phyloP scores from a whole-genome alignment of 1,139 yeast genomes.

The Sugiyamaella neomexicana region DNA sequence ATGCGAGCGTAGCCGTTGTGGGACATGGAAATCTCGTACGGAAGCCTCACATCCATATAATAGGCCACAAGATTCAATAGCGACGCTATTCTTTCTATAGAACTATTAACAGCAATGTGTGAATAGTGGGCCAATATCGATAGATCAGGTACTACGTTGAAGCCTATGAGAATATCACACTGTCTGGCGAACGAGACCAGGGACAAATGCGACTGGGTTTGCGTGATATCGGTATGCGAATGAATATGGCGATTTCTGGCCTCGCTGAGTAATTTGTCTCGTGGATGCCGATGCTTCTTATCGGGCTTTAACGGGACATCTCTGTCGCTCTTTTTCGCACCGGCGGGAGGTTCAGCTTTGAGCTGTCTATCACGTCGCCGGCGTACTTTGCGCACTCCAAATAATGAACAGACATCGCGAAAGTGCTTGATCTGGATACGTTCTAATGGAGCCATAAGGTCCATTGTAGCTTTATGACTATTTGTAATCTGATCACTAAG shows the following conservation, averaged over 20 bases:
- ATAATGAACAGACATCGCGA: slow-evolving; percentile 8
- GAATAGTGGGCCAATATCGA: slow-evolving; percentile 36
- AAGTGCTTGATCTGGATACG: slow-evolving; percentile 2
- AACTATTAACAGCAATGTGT: slow-evolving; percentile 34
- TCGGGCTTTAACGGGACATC: too few species aligned
- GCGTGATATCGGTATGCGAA: background rate
- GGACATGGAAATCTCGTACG: slow-evolving; percentile 36
- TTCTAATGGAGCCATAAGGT: background rate
- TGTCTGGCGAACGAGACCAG: slow-evolving; percentile 9
- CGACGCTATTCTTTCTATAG: slow-evolving; percentile 39
- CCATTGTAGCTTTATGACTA: background rate
- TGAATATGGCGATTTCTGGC: background rate
- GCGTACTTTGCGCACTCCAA: slow-evolving; percentile 17
- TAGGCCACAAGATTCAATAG: slow-evolving; percentile 37
- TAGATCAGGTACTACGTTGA: slow-evolving; percentile 37
- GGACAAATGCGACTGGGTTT: background rate
- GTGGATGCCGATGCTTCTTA: too few species aligned
- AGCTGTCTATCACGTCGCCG: slow-evolving; percentile 15
- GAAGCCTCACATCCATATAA: slow-evolving; percentile 39
- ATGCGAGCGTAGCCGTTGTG: slow-evolving; percentile 17
- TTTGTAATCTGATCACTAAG: slow-evolving; percentile 3
- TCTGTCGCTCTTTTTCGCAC: background rate
- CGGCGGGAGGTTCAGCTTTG: background rate
- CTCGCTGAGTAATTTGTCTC: background rate
- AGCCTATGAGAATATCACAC: slow-evolving; percentile 33